Base-by-base conservation (phyloP, 805 yeast species). In the Kazachstania martiniae region DNA sequence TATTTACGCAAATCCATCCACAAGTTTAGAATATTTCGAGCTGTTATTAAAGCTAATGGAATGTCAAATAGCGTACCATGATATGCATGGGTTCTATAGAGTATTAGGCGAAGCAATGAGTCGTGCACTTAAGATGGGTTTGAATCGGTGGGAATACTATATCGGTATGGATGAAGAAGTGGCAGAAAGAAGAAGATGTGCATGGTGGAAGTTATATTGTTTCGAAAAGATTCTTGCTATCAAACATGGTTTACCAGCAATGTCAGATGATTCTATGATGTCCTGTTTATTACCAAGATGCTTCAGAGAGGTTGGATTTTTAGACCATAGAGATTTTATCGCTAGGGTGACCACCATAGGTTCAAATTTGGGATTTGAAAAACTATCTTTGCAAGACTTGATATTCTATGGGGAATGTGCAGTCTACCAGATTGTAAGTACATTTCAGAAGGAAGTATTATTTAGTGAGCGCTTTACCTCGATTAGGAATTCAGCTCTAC, bases 61-160 rank as follows among this genome's bases (percentile, higher is more conserved):
- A 13, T 40, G 40, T 15, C 53, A 49, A 29, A 18, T 39, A 8
- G 49, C 55, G 53, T 21, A 46, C 21, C 43, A 44, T 4, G 56
- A 52, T 30, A 34, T 29, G 15, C 43, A 44, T 28, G 49, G 49
- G 2, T 38, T 39, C 21, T 40, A 38, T 18, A 46, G 42, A 27
- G 47, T 49, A 2, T 26, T 48, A n/a, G 42, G 39, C 2, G 41
- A 44, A 12, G 49, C 51, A 2, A 28, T 46, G 3, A 41, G 42
- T 21, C 42, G 44, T 28, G 51, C 56, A 4, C 33, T 37, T 12
- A 40, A 32, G n/a, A 33, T 45, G 31, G 61, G 61, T 4, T 35
- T 54, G 4, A 39, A 46, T 8, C 43, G 57, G 12, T 56, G 61
- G 61, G 61, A 56, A 29, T 51, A 34, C 31, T 52, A 52, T 33